These are phyloP conservation scores for Mucor irregularis DNA, from an alignment of 371 early-diverging fungal genomes.

Conservation along the genomic window DNA sequence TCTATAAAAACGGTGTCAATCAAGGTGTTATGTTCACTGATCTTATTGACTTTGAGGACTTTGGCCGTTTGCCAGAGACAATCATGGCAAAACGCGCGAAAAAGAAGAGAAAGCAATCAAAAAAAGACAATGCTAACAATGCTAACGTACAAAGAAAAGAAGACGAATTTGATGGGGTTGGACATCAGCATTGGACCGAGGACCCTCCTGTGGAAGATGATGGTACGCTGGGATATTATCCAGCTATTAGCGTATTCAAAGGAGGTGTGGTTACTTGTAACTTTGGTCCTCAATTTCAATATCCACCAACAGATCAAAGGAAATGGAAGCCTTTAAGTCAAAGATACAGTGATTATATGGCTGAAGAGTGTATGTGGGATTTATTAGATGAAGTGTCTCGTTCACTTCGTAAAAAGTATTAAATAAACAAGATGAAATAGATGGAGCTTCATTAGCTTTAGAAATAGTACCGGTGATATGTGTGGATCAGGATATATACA, in stretches of 20 bases:
- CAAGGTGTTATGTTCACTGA: slow-evolving; percentile 67
- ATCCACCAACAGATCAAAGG: slow-evolving; percentile 50
- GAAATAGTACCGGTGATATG: too few relatives aligned
- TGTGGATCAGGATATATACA: too few relatives aligned
- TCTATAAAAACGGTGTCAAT: slow-evolving; percentile 69
- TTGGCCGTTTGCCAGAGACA: slow-evolving; percentile 44
- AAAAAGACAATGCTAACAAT: slow-evolving; percentile 21
- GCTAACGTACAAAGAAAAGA: slow-evolving; percentile 19
- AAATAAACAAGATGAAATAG: too few relatives aligned
- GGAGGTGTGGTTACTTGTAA: slow-evolving; percentile 68
- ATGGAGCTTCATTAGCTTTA: too few relatives aligned
- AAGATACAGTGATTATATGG: slow-evolving; percentile 61
- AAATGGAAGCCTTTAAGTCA: slow-evolving; percentile 66
- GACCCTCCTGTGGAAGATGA: slow-evolving; percentile 65
- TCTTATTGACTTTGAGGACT: slow-evolving; percentile 56
- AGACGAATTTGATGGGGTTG: slow-evolving; percentile 36
- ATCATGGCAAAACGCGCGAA: slow-evolving; percentile 36
- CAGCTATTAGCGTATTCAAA: slow-evolving; percentile 65
- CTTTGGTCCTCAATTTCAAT: slow-evolving; percentile 68
- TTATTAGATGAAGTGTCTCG: slow-evolving; percentile 64
- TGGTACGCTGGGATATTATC: slow-evolving; percentile 72
- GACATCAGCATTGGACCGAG: slow-evolving; percentile 44
- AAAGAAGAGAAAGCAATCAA: slow-evolving; percentile 39
- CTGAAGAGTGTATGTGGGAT: slow-evolving; percentile 69
- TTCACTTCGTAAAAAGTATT: slow-evolving; percentile 18